A percentile compares a stretch with the other conserved stretches of the same genome.
Conservation (phyloP, 208 protist genomes). For the Crithidia thermophila region DNA sequence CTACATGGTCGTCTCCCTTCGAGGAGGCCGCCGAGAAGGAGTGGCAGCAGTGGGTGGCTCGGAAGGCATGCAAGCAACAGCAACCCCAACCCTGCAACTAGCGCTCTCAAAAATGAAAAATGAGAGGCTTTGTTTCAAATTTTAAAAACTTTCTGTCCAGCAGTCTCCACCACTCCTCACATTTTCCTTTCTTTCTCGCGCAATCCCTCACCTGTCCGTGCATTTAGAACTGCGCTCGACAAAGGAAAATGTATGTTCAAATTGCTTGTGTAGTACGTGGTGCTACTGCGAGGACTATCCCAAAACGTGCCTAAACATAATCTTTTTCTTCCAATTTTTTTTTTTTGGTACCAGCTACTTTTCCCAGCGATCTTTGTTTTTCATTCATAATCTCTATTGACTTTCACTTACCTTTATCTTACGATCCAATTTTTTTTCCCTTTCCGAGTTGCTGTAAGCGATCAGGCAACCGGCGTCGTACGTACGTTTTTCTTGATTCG, state of each 20-base stretch:
- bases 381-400: neutral
- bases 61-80: neutral
- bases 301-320: neutral
- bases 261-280: too few relatives aligned
- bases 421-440: neutral
- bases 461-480: slow-evolving; percentile 11
- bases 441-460: slow-evolving; percentile 4
- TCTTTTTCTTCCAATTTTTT: neutral
- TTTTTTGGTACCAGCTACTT: too few relatives aligned
- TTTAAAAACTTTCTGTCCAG: too few relatives aligned
- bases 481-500: slow-evolving; percentile 18
- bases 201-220: too few relatives aligned
- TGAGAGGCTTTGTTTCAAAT: too few relatives aligned
- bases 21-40: slow-evolving; percentile 37
- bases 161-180: too few relatives aligned
- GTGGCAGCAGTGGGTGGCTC: slow-evolving; percentile 34
- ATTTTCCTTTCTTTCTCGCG: neutral
- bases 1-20: slow-evolving; percentile 27
- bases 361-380: slow-evolving; percentile 2
- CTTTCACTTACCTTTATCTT: neutral
- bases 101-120: too few relatives aligned
- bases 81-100: slow-evolving; percentile 25
- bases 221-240: too few relatives aligned
- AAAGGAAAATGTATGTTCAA: too few relatives aligned
- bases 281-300: neutral